A percentile compares a stretch with the other conserved stretches of the same genome.
phyloP scores from a whole-genome alignment of 1,284 basidiomycete genomes.

The Cystobasidium slooffiae region DNA sequence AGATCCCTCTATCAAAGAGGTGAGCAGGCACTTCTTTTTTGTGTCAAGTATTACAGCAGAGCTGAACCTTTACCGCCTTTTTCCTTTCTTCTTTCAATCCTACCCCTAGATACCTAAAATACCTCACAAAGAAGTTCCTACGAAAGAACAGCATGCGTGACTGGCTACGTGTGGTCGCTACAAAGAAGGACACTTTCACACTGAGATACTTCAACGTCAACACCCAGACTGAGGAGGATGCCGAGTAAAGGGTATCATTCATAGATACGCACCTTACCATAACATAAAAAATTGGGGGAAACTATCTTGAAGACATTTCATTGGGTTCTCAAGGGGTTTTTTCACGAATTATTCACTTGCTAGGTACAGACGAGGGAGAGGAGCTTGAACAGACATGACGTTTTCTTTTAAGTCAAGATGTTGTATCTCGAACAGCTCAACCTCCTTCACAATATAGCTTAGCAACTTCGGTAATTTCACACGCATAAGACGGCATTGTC shows the following conservation, averaged over 20 bases:
- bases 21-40: constrained; percentile 32
- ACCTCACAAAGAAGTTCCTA: constrained; percentile 59
- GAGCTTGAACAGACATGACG: no score
- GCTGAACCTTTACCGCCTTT: background rate
- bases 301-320: background rate
- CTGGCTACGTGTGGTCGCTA: constrained; percentile 50
- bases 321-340: background rate
- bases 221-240: constrained; percentile 32
- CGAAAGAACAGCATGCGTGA: constrained; percentile 47
- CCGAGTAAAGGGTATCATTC: constrained; percentile 3
- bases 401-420: no score
- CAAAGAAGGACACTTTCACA: constrained; percentile 44
- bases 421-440: no score
- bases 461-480: no score
- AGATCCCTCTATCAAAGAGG: constrained; percentile 58
- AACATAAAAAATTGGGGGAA: background rate
- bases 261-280: no score
- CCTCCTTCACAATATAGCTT: no score
- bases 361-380: no score
- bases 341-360: no score
- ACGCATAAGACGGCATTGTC: no score
- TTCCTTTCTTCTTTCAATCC: background rate
- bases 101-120: constrained; percentile 58
- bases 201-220: constrained; percentile 44
- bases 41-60: no score